Evolutionary conservation across 257 asterid species (phyloP).

Genomic region (Avicennia marina): DNA sequence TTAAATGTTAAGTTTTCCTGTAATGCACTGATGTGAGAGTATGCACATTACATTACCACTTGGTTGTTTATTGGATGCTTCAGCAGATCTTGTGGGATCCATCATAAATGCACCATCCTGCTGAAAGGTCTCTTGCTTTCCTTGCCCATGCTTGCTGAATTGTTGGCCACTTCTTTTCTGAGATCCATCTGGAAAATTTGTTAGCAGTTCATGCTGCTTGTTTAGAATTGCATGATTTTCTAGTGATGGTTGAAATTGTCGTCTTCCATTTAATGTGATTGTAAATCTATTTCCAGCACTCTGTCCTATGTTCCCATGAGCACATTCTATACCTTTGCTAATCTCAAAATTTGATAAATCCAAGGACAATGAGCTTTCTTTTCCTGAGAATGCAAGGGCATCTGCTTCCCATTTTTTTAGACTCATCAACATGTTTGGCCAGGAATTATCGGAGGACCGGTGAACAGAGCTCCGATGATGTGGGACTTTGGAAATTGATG

Average conservation of each 20-base stretch:
- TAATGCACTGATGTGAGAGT: too few species aligned
- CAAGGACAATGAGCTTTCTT: constrained; percentile 34
- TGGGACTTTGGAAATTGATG: constrained; percentile 24
- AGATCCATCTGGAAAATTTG: constrained; percentile 23
- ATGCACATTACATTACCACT: too few species aligned
- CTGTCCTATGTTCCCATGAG: constrained; percentile 27
- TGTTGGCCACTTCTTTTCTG: constrained; percentile 26
- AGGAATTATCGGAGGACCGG: constrained; percentile 24
- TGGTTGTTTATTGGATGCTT: constrained; percentile 33
- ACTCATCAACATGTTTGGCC: constrained; percentile 34
- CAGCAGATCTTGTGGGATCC: constrained; percentile 34
- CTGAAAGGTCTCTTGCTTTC: constrained; percentile 24
- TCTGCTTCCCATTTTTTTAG: constrained; percentile 40
- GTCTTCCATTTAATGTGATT: constrained; percentile 27
- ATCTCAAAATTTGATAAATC: constrained; percentile 30
- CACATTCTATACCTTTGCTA: constrained; percentile 19
- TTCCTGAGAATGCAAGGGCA: constrained; percentile 28
- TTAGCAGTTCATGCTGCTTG: constrained; percentile 17
- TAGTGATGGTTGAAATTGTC: constrained; percentile 29
- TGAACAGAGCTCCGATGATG: constrained; percentile 22
- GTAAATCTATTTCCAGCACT: constrained; percentile 27
- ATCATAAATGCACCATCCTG: constrained; percentile 20
- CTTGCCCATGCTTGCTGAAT: constrained; percentile 23
- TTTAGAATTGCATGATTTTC: constrained; percentile 18
- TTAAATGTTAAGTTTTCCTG: constrained; percentile 4